phyloP scores from a whole-genome alignment of 2,329 filamentous ascomycete genomes.

The Arthrobotrys iridis region DNA sequence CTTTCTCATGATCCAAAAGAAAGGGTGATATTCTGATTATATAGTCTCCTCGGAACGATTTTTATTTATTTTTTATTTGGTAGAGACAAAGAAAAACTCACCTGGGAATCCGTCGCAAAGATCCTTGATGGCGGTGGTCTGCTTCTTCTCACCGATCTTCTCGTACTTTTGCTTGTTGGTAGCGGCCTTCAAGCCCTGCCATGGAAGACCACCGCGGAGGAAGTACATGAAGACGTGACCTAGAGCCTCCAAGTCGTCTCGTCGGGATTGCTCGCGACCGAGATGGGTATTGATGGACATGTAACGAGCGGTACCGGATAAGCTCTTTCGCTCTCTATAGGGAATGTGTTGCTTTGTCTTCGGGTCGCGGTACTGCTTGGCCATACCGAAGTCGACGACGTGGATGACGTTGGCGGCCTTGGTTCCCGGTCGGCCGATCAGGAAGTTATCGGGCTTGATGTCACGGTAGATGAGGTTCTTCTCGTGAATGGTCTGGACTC shows the following conservation, averaged over 20 bases:
- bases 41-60: background rate
- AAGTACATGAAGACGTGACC: constrained; percentile 81
- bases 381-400: constrained; percentile 99
- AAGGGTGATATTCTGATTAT: constrained; percentile 57
- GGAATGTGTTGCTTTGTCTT: constrained; percentile 99
- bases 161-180: constrained; percentile 98
- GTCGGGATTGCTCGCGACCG: constrained; percentile 91
- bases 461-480: constrained; percentile 99
- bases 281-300: constrained; percentile 99
- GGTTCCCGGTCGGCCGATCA: constrained; percentile 89
- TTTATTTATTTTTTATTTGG: background rate
- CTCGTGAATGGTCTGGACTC: constrained; percentile 94
- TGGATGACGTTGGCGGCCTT: constrained; percentile 98
- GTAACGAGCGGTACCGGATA: constrained; percentile 95
- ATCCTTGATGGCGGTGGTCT: constrained; percentile 96
- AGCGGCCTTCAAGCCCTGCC: constrained; percentile 77
- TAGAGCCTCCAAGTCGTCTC: constrained; percentile 92
- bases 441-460: constrained; percentile 99
- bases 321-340: constrained; percentile 93
- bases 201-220: constrained; percentile 74
- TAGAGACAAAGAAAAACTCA: constrained; percentile 60
- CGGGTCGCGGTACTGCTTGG: constrained; percentile 97
- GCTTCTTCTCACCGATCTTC: constrained; percentile 99
- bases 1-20: constrained; percentile 28
- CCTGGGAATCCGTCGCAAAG: constrained; percentile 92